Conservation (phyloP, 2,329 filamentous ascomycete species). For the Xylariales sp. region DNA sequence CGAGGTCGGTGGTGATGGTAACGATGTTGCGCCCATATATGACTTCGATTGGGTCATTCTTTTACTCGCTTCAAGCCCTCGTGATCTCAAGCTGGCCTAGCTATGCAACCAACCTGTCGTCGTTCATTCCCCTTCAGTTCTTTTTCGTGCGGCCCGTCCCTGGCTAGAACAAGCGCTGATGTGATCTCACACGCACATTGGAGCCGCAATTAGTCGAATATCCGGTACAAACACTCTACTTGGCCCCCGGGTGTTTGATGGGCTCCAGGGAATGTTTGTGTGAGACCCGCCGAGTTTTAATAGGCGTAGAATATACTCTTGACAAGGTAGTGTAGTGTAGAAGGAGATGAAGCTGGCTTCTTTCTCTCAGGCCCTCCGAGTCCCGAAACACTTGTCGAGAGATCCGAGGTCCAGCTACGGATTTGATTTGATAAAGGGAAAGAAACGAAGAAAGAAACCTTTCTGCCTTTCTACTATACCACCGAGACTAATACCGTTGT, state of each 20-base stretch:
- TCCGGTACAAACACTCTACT: slow-evolving; percentile 2
- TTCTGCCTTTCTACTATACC: slow-evolving; percentile 12
- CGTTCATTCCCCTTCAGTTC: slow-evolving; percentile 6
- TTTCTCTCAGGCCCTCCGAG: slow-evolving; percentile 20
- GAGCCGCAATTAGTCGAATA: not conserved
- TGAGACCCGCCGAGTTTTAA: slow-evolving; percentile 7
- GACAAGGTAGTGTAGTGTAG: slow-evolving; percentile 16
- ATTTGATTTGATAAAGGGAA: slow-evolving; percentile 19
- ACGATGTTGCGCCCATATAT: slow-evolving; percentile 21
- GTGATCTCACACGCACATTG: slow-evolving; percentile 23
- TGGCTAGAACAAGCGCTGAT: slow-evolving; percentile 3
- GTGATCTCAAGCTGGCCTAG: not conserved
- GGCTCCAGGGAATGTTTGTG: slow-evolving; percentile 14
- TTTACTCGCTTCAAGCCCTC: slow-evolving; percentile 9
- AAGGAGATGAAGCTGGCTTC: slow-evolving; percentile 13
- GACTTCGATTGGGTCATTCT: slow-evolving; percentile 31
- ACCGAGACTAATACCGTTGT: slow-evolving; percentile 1
- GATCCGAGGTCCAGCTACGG: not conserved
- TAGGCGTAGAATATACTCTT: not conserved
- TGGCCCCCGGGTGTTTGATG: slow-evolving; percentile 23
- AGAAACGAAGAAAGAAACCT: slow-evolving; percentile 24
- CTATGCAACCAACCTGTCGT: slow-evolving; percentile 1
- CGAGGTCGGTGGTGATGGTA: slow-evolving; percentile 21
- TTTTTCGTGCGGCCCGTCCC: slow-evolving; percentile 16
- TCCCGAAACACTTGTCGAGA: slow-evolving; percentile 12